phyloP scores from a whole-genome alignment of 805 yeast genomes.

The Candida silvicultrix region DNA sequence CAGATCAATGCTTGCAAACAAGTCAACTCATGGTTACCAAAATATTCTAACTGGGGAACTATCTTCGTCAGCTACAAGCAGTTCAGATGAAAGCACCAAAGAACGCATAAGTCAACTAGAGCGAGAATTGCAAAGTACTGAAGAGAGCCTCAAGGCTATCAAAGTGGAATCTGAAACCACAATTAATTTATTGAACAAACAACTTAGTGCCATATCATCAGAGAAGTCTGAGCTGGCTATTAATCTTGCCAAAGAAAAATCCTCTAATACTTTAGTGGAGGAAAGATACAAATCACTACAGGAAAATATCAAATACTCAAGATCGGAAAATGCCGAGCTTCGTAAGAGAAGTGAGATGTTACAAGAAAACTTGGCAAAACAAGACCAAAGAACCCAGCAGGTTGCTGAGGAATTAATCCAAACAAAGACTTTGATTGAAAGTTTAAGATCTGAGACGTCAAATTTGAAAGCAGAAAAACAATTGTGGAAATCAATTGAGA shows the following conservation, averaged over 20 bases:
- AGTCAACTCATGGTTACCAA: constrained; percentile 12
- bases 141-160: constrained; percentile 20
- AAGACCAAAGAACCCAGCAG: constrained; percentile 42
- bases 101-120: constrained; percentile 10
- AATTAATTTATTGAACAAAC: constrained; percentile 41
- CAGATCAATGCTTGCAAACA: constrained; percentile 26
- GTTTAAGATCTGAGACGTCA: constrained; percentile 37
- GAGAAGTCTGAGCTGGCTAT: constrained; percentile 43
- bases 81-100: background rate
- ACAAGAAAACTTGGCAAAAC: constrained; percentile 37
- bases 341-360: constrained; percentile 30
- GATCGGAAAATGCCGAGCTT: constrained; percentile 40
- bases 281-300: constrained; percentile 41
- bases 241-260: constrained; percentile 45
- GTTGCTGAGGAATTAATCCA: constrained; percentile 51
- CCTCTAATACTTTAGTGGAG: constrained; percentile 45
- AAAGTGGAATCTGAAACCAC: constrained; percentile 36
- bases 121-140: constrained; percentile 7
- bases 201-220: constrained; percentile 31
- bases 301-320: constrained; percentile 32
- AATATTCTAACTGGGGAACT: constrained; percentile 14
- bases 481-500: constrained; percentile 41
- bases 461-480: constrained; percentile 50
- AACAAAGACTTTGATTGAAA: constrained; percentile 38
- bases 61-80: background rate